Percentiles rank a stretch among this genome's conserved stretches.
phyloP scores from a whole-genome alignment of 2,329 filamentous ascomycete species.

The Diaporthe citriasiana region DNA sequence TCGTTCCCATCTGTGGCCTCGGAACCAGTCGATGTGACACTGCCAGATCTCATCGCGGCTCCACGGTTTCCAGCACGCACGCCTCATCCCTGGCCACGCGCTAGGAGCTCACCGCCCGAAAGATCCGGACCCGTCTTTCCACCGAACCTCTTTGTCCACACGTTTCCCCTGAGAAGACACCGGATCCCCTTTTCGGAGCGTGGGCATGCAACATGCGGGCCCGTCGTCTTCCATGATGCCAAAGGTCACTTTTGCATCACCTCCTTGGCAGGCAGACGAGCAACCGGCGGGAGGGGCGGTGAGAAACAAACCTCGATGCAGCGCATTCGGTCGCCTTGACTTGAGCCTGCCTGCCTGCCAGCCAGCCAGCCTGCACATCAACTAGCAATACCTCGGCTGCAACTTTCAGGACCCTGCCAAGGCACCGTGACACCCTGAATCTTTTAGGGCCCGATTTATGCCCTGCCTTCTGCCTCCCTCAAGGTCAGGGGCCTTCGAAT shows the following conservation, averaged over 20 bases:
- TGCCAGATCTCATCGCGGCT: slow-evolving; percentile 29
- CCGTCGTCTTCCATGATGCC: slow-evolving; percentile 20
- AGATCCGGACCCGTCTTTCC: slow-evolving; percentile 26
- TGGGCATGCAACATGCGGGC: slow-evolving; percentile 27
- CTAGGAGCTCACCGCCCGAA: slow-evolving; percentile 34
- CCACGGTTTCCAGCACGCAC: slow-evolving; percentile 13
- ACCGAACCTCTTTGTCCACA: slow-evolving; percentile 27
- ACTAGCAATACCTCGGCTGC: slow-evolving; percentile 13
- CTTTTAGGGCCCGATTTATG: slow-evolving; percentile 11
- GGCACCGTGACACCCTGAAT: slow-evolving; percentile 28
- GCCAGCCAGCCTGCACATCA: background rate
- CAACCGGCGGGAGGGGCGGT: slow-evolving; percentile 26
- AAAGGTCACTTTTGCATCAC: slow-evolving; percentile 33
- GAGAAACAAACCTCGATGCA: slow-evolving; percentile 15
- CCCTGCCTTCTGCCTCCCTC: slow-evolving; percentile 12
- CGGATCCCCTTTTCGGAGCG: slow-evolving; percentile 31
- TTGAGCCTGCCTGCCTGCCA: background rate
- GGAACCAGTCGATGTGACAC: slow-evolving; percentile 20
- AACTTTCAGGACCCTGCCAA: slow-evolving; percentile 24
- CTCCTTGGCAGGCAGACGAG: slow-evolving; percentile 2
- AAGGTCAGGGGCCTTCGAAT: background rate
- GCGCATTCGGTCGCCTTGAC: background rate
- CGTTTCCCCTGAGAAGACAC: slow-evolving; percentile 24
- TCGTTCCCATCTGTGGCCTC: background rate
- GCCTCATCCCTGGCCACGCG: slow-evolving; percentile 33